A percentile compares a stretch with the other conserved stretches of the same genome.
Conservation (phyloP, 345 rosid genomes). For the Chamaenerion angustifolium region DNA sequence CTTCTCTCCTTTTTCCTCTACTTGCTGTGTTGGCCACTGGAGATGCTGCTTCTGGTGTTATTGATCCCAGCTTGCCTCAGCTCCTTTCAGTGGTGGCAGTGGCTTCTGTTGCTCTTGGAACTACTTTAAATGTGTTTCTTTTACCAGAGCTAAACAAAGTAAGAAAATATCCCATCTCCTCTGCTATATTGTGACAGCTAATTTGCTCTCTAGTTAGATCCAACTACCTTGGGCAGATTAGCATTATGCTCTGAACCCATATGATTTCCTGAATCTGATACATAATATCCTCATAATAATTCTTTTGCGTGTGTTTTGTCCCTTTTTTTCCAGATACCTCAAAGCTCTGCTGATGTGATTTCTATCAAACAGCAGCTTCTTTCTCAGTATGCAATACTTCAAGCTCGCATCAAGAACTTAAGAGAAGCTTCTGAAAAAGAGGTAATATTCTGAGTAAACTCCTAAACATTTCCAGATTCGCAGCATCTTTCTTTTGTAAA, state of each 20-base stretch:
- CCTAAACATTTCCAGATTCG: not conserved
- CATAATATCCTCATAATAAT: not conserved
- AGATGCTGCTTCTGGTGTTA: constrained; percentile 75
- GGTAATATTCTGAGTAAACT: constrained; percentile 23
- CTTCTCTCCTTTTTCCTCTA: constrained; percentile 50
- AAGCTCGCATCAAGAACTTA: constrained; percentile 71
- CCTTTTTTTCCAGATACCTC: constrained; percentile 59
- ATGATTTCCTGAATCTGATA: not conserved
- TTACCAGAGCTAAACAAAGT: constrained; percentile 66
- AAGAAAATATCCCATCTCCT: constrained; percentile 7
- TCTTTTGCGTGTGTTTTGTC: not conserved
- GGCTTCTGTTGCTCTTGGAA: constrained; percentile 63
- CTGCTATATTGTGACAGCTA: not conserved
- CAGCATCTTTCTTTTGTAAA: not conserved
- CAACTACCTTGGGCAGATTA: not conserved
- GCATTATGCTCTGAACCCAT: not conserved
- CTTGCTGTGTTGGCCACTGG: constrained; percentile 72
- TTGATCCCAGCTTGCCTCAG: constrained; percentile 84
- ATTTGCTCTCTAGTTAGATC: too few species aligned
- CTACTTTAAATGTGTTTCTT: constrained; percentile 47
- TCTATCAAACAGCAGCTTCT: constrained; percentile 73
- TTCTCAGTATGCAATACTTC: constrained; percentile 74
- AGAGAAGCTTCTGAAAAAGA: constrained; percentile 72
- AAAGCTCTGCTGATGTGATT: constrained; percentile 46
- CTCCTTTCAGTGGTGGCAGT: constrained; percentile 60